Percentiles rank a stretch among this genome's conserved stretches.
Evolutionary conservation across 306 rosid genomes (phyloP).

Genomic region (Alnus rubra): DNA sequence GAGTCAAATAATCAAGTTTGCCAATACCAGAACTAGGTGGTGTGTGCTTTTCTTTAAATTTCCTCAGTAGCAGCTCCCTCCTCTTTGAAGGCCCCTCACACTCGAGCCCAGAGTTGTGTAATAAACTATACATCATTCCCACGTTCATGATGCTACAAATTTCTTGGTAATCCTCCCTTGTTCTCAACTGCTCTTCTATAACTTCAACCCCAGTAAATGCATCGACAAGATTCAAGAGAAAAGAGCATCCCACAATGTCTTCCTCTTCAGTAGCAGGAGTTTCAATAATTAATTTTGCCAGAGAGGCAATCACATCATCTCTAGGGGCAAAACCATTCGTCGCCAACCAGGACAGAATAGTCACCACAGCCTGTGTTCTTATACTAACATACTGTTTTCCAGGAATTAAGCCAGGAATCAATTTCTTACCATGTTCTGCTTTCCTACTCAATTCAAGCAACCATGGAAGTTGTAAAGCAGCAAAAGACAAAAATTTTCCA

Average conservation of each 20-base stretch:
- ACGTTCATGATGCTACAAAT: conserved; percentile 81
- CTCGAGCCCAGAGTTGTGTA: conserved; percentile 71
- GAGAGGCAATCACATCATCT: conserved; percentile 68
- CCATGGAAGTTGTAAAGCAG: conserved; percentile 88
- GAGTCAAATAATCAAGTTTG: conserved; percentile 15
- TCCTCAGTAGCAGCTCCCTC: conserved; percentile 70
- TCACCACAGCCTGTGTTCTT: conserved; percentile 69
- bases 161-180: conserved; percentile 79
- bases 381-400: conserved; percentile 58
- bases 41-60: conserved; percentile 74
- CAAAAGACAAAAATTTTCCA: conserved; percentile 76
- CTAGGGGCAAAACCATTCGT: conserved; percentile 86
- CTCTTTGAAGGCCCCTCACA: conserved; percentile 61
- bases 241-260: conserved; percentile 68
- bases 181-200: conserved; percentile 86
- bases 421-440: conserved; percentile 45
- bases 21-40: conserved; percentile 60
- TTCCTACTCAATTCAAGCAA: conserved; percentile 73
- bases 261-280: conserved; percentile 77
- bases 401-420: conserved; percentile 27
- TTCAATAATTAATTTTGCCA: conserved; percentile 78
- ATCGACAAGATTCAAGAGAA: conserved; percentile 87
- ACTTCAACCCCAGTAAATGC: conserved; percentile 86
- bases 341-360: conserved; percentile 90
- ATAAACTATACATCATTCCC: conserved; percentile 84